Conservation (phyloP, 495 filamentous ascomycete genomes). For the Xylaria sp. region DNA sequence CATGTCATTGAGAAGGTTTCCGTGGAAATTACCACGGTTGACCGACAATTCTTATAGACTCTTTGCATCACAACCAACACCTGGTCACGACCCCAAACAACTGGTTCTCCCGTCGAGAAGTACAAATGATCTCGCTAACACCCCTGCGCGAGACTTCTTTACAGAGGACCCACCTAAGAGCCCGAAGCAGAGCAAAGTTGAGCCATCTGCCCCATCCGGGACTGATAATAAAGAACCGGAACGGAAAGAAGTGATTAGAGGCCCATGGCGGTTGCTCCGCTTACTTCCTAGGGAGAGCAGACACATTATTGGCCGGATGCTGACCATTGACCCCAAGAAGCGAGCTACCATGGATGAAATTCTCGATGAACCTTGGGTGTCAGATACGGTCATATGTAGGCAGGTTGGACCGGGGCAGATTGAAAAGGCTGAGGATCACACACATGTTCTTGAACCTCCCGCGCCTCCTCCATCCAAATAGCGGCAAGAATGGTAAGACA, state of each 20-base stretch:
- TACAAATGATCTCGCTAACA: slow-evolving; percentile 45
- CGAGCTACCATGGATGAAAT: slow-evolving; percentile 87
- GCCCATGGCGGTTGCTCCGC: slow-evolving; percentile 91
- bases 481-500: neutral
- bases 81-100: slow-evolving; percentile 58
- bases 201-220: slow-evolving; percentile 35
- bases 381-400: slow-evolving; percentile 66
- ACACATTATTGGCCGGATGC: slow-evolving; percentile 89
- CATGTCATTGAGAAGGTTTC: slow-evolving; percentile 95
- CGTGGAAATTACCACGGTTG: slow-evolving; percentile 93
- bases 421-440: slow-evolving; percentile 57
- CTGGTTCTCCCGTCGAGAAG: slow-evolving; percentile 49
- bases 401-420: slow-evolving; percentile 54
- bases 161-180: slow-evolving; percentile 36
- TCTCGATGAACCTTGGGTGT: slow-evolving; percentile 88
- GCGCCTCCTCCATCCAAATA: slow-evolving; percentile 40
- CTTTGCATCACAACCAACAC: slow-evolving; percentile 78
- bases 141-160: slow-evolving; percentile 47
- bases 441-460: slow-evolving; percentile 62
- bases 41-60: slow-evolving; percentile 94
- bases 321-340: slow-evolving; percentile 85
- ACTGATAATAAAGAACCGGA: slow-evolving; percentile 44
- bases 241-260: slow-evolving; percentile 82
- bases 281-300: slow-evolving; percentile 89
- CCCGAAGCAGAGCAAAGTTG: slow-evolving; percentile 29